Evolutionary conservation across 805 yeast genomes (phyloP).

Genomic region (Saccharomycopsis vini): DNA sequence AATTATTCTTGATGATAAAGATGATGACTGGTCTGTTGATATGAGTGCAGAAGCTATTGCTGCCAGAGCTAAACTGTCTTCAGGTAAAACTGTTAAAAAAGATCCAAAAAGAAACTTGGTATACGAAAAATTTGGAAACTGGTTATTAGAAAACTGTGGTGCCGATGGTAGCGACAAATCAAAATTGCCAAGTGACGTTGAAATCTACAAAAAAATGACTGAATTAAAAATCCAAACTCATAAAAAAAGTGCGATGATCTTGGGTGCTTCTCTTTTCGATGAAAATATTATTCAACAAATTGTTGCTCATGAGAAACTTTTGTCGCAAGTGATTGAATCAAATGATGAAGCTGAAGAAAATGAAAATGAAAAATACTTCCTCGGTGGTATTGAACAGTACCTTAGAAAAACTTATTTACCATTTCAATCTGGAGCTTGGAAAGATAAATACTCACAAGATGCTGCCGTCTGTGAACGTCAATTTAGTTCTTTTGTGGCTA

Average conservation of each 20-base stretch:
- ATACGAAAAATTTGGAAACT: constrained; percentile 24
- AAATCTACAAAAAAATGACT: constrained; percentile 80
- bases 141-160: constrained; percentile 31
- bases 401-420: no score
- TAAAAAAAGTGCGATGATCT: constrained; percentile 76
- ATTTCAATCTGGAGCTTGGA: no score
- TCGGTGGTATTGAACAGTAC: constrained; percentile 97
- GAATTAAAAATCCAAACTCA: constrained; percentile 67
- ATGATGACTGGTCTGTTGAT: constrained; percentile 20
- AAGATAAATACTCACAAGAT: no score
- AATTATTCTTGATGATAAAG: constrained; percentile 10
- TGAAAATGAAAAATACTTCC: constrained; percentile 77
- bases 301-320: constrained; percentile 69
- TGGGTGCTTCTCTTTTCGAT: constrained; percentile 83
- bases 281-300: constrained; percentile 54
- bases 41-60: constrained; percentile 20
- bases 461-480: no score
- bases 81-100: constrained; percentile 56
- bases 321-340: constrained; percentile 63
- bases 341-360: no score
- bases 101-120: constrained; percentile 31
- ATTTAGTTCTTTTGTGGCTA: no score
- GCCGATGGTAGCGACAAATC: constrained; percentile 46
- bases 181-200: constrained; percentile 73
- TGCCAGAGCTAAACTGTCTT: constrained; percentile 16